phyloP scores from a whole-genome alignment of 140 eudicot genomes.

The Eryngium alpinum region DNA sequence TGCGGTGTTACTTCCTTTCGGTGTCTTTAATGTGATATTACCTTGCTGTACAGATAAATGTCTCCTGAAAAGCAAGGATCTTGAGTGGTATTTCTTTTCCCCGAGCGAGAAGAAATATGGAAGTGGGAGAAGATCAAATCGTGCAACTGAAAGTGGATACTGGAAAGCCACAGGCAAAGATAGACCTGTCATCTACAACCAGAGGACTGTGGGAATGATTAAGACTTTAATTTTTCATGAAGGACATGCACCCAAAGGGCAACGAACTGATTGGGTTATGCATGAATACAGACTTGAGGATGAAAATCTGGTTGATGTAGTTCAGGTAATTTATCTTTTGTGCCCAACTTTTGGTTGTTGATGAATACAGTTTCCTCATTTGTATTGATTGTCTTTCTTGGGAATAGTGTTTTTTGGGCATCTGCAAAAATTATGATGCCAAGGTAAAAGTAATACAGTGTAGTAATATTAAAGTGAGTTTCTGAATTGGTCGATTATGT shows the following conservation, averaged over 20 bases:
- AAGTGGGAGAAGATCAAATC: conserved; percentile 50
- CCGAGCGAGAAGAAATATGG: conserved; percentile 66
- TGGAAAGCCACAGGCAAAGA: conserved; percentile 95
- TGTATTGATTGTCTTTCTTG: neutral
- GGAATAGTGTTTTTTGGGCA: neutral
- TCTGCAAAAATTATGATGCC: no score
- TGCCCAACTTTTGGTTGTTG: neutral
- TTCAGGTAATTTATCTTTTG: conserved; percentile 1
- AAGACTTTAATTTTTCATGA: conserved; percentile 69
- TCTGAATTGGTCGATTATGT: no score
- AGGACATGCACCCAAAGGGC: conserved; percentile 58
- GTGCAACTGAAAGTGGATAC: conserved; percentile 60
- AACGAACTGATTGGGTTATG: conserved; percentile 88
- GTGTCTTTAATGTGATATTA: neutral
- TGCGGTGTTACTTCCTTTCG: no score
- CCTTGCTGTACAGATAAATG: conserved; percentile 44
- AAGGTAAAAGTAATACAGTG: no score
- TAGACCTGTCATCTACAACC: conserved; percentile 35
- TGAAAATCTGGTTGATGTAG: conserved; percentile 35
- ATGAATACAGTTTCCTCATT: neutral
- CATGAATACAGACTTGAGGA: conserved; percentile 65
- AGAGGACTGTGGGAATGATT: conserved; percentile 46
- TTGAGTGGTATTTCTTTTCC: conserved; percentile 80
- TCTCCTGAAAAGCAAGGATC: conserved; percentile 49
- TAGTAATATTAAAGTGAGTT: no score